Conservation (phyloP, 805 yeast species). For the Candida incommunis region DNA sequence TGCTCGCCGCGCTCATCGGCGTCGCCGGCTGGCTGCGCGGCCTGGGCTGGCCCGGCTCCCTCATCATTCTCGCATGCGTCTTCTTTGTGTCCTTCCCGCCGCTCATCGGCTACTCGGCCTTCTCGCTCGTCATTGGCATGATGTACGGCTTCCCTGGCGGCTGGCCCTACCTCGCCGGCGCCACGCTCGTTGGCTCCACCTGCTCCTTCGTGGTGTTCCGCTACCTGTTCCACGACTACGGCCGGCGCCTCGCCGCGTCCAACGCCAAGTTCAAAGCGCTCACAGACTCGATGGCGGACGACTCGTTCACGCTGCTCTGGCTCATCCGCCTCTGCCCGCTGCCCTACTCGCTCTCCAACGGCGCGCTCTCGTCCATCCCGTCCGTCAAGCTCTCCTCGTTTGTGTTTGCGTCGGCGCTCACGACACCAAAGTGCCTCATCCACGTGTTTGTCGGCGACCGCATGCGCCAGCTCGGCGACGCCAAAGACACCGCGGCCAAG, state of each 20-base stretch:
- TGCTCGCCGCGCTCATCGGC: background rate
- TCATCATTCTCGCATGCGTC: constrained; percentile 35
- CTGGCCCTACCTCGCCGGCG: constrained; percentile 60
- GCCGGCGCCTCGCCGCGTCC: constrained; percentile 42
- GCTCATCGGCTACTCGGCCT: constrained; percentile 61
- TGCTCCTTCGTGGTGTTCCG: constrained; percentile 59
- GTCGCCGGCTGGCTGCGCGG: constrained; percentile 1
- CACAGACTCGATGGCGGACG: constrained; percentile 58
- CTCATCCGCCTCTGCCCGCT: constrained; percentile 78
- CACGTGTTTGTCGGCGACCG: constrained; percentile 69
- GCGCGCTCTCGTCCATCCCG: constrained; percentile 82
- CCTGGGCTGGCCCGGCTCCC: constrained; percentile 15
- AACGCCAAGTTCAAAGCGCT: constrained; percentile 63
- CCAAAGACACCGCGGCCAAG: constrained; percentile 33
- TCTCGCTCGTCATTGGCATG: constrained; percentile 60
- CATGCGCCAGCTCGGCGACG: constrained; percentile 49
- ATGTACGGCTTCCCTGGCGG: constrained; percentile 70
- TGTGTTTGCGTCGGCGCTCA: constrained; percentile 52
- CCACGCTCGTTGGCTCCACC: constrained; percentile 61
- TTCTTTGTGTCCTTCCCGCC: constrained; percentile 82
- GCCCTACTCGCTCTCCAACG: constrained; percentile 85
- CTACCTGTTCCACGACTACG: constrained; percentile 39
- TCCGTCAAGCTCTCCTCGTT: constrained; percentile 51
- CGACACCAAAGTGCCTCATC: constrained; percentile 72
- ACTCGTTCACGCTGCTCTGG: constrained; percentile 50